Evolutionary conservation across 148 eudicot genomes (phyloP).

Genomic region (Gaultheria prostrata): DNA sequence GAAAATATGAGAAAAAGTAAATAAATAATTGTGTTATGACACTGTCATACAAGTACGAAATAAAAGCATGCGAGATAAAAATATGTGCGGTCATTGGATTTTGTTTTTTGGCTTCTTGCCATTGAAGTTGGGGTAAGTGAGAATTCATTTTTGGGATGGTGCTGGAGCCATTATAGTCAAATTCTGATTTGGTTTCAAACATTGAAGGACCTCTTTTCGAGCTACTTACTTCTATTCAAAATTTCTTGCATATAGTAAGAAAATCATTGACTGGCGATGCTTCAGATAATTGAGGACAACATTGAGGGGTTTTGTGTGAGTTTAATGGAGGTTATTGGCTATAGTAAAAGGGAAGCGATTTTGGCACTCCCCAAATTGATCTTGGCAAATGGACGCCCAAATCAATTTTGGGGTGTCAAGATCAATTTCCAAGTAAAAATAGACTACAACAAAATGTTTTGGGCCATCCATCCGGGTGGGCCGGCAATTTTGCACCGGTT

Average conservation of each 20-base stretch:
- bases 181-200: slow-evolving; percentile 40
- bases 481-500: slow-evolving; percentile 83
- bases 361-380: no score
- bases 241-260: slow-evolving; percentile 75
- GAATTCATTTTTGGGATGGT: slow-evolving; percentile 97
- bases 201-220: slow-evolving; percentile 72
- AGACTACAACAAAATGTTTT: slow-evolving; percentile 69
- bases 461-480: slow-evolving; percentile 99
- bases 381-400: no score
- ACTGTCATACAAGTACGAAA: no score
- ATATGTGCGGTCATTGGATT: no score
- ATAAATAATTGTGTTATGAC: no score
- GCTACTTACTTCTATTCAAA: slow-evolving; percentile 74
- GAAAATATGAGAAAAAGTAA: no score
- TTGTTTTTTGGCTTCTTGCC: no score
- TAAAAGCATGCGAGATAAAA: no score
- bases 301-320: slow-evolving; percentile 61
- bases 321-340: slow-evolving; percentile 44
- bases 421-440: no score
- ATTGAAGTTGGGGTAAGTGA: no score
- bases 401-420: no score
- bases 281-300: slow-evolving; percentile 83
- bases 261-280: slow-evolving; percentile 81
- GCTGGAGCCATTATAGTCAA: slow-evolving; percentile 90
- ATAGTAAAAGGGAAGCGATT: no score